Percentiles rank a stretch among this genome's conserved stretches.
phyloP scores from a whole-genome alignment of 2,329 filamentous ascomycete species.

The Ascochyta clinopodiicola region DNA sequence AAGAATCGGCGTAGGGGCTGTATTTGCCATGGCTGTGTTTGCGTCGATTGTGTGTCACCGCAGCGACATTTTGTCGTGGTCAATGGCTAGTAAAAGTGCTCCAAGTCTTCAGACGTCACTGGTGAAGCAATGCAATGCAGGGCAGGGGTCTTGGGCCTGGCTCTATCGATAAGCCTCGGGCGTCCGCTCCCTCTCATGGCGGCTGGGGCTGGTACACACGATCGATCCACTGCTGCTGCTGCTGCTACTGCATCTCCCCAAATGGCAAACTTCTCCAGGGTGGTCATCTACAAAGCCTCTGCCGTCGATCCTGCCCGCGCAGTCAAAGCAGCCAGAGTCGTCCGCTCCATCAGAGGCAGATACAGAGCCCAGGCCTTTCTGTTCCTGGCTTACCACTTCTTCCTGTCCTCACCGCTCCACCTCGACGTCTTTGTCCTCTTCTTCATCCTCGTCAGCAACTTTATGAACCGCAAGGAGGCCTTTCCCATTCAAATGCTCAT shows the following conservation, averaged over 20 bases:
- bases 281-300: conserved; percentile 22
- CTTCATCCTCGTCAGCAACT: conserved; percentile 47
- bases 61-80: conserved; percentile 1
- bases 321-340: conserved; percentile 30
- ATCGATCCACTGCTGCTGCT: not conserved
- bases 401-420: conserved; percentile 38
- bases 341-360: conserved; percentile 38
- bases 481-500: conserved; percentile 36
- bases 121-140: not conserved
- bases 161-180: not conserved
- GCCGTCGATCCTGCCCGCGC: conserved; percentile 25
- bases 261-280: conserved; percentile 25
- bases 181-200: not conserved
- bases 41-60: conserved; percentile 1
- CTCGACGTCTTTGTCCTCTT: conserved; percentile 44
- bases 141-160: too few relatives aligned
- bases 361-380: conserved; percentile 42
- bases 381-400: conserved; percentile 45
- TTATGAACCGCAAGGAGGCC: conserved; percentile 42
- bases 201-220: not conserved
- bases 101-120: not conserved
- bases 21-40: conserved; percentile 21
- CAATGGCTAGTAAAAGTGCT: not conserved
- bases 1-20: conserved; percentile 17
- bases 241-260: not conserved